Percentiles rank a stretch among this genome's conserved stretches.
Conservation (phyloP, 257 asterid genomes). For the Osmanthus fragrans region DNA sequence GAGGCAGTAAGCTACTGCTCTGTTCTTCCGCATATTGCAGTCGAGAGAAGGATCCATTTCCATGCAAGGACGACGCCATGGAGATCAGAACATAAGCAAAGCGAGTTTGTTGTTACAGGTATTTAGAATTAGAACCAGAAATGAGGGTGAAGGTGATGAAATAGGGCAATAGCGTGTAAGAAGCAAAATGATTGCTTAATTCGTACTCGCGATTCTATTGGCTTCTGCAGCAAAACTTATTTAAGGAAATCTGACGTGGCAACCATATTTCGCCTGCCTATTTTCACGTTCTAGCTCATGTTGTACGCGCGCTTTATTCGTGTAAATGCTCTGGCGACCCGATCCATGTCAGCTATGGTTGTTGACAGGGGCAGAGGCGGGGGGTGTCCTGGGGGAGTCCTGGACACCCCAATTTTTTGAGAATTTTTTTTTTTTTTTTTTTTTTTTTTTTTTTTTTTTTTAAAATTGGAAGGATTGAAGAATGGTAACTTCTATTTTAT, state of each 20-base stretch:
- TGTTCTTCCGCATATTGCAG: background rate
- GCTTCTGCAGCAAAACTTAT: background rate
- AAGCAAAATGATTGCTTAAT: background rate
- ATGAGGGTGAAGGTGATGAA: background rate
- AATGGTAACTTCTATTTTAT: too few species aligned
- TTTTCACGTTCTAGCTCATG: slow-evolving; percentile 40
- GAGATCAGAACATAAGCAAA: background rate
- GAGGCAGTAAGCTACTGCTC: background rate
- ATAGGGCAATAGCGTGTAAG: background rate
- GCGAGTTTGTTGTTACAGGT: background rate
- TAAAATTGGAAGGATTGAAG: too few species aligned
- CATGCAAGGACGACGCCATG: background rate
- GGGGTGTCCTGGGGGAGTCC: too few species aligned
- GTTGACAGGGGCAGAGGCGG: too few species aligned
- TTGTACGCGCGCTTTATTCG: slow-evolving; percentile 13
- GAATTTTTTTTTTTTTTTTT: too few species aligned
- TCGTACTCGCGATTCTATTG: background rate
- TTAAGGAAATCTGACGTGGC: slow-evolving; percentile 27
- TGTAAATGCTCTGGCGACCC: background rate
- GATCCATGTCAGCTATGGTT: slow-evolving; percentile 17
- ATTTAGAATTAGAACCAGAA: background rate
- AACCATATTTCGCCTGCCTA: slow-evolving; percentile 10
- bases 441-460: too few species aligned
- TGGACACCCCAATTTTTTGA: too few species aligned
- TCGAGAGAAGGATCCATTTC: background rate